phyloP scores from a whole-genome alignment of 1,284 basidiomycete species.

The Ceratobasidium sp. region DNA sequence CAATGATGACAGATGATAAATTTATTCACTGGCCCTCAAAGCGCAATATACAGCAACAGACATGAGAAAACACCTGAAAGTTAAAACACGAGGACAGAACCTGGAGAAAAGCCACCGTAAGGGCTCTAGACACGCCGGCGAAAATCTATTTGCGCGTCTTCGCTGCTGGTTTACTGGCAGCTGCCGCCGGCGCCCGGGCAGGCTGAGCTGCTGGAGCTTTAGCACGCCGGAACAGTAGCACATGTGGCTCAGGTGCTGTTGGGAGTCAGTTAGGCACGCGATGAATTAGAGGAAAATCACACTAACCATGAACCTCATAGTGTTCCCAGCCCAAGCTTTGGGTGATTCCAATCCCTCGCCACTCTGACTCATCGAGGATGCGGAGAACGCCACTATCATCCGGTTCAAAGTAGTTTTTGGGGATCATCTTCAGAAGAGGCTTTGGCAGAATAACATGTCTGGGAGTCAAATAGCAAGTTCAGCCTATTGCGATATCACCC shows the following conservation, averaged over 20 bases:
- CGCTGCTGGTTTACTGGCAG: conserved; percentile 25
- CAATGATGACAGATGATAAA: conserved; percentile 6
- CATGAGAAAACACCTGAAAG: conserved; percentile 32
- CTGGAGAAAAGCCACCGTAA: conserved; percentile 31
- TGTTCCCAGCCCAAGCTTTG: conserved; percentile 98
- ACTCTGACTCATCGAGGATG: conserved; percentile 87
- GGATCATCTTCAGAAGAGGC: conserved; percentile 86
- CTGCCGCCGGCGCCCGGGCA: neutral
- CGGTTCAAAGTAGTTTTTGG: conserved; percentile 76
- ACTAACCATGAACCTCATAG: conserved; percentile 94
- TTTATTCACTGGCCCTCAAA: conserved; percentile 37
- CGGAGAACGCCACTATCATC: conserved; percentile 84
- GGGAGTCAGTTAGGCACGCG: conserved; percentile 8
- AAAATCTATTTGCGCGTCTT: conserved; percentile 42
- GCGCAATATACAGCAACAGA: conserved; percentile 31
- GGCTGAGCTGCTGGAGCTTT: conserved; percentile 32
- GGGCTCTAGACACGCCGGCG: neutral
- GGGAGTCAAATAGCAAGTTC: neutral
- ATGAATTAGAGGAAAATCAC: neutral
- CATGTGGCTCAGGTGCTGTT: conserved; percentile 87
- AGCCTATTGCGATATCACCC: neutral
- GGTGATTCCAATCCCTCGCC: conserved; percentile 95
- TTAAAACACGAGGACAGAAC: conserved; percentile 39
- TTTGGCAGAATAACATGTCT: conserved; percentile 94
- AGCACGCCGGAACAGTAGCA: conserved; percentile 79